Evolutionary conservation across 2,329 filamentous ascomycete genomes (phyloP).

Genomic region (Passalora sequoiae): DNA sequence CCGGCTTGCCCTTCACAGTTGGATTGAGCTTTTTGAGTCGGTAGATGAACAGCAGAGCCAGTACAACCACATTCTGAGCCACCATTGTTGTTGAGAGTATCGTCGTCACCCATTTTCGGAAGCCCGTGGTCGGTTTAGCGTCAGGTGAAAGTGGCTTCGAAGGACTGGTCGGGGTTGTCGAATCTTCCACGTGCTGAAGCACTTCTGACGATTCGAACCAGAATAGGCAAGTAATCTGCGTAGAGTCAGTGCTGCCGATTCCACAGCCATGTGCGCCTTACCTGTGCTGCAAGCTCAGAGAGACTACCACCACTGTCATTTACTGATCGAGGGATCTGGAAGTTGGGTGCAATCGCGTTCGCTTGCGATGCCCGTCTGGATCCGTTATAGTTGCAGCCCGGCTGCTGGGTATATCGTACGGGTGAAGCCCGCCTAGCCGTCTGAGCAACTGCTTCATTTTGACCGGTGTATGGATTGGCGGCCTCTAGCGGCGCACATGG

Average conservation of each 20-base stretch:
- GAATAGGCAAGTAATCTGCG: slow-evolving; percentile 87
- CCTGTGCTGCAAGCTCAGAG: slow-evolving; percentile 77
- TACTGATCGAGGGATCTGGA: slow-evolving; percentile 71
- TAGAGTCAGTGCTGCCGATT: slow-evolving; percentile 7
- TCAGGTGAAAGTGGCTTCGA: slow-evolving; percentile 59
- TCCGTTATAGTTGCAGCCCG: slow-evolving; percentile 5
- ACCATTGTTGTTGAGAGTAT: slow-evolving; percentile 93
- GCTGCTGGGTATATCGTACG: slow-evolving; percentile 12
- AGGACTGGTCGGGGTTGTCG: slow-evolving; percentile 17
- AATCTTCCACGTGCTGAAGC: slow-evolving; percentile 66
- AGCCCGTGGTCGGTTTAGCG: slow-evolving; percentile 71
- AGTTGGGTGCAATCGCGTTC: slow-evolving; percentile 45
- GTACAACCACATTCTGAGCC: slow-evolving; percentile 85
- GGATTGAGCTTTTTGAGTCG: slow-evolving; percentile 86
- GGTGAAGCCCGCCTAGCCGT: slow-evolving; percentile 22
- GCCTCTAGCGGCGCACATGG: slow-evolving; percentile 19
- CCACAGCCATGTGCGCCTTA: too few relatives aligned
- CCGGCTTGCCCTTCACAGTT: slow-evolving; percentile 79
- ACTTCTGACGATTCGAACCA: slow-evolving; percentile 92
- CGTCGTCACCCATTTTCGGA: slow-evolving; percentile 88
- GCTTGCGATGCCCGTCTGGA: slow-evolving; percentile 26
- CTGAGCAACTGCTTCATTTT: slow-evolving; percentile 8
- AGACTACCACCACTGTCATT: slow-evolving; percentile 69
- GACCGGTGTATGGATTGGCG: slow-evolving; percentile 11
- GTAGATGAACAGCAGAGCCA: slow-evolving; percentile 90